phyloP scores from a whole-genome alignment of 345 rosid genomes.

The thale cress (Arabidopsis thaliana) region DNA sequence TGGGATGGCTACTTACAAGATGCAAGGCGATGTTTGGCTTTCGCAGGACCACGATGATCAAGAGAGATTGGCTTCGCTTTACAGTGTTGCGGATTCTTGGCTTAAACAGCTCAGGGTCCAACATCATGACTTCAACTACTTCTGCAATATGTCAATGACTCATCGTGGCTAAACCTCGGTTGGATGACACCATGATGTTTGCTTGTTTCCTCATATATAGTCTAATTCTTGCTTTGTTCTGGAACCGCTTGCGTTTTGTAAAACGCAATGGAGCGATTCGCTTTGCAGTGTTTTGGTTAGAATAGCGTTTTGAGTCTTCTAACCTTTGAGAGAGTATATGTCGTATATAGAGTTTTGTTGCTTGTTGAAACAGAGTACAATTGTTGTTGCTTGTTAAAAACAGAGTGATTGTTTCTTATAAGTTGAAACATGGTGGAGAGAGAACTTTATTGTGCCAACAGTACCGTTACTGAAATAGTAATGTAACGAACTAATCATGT shows the following conservation, averaged over 20 bases:
- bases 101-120: conserved; percentile 91
- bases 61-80: conserved; percentile 75
- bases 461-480: neutral
- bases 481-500: conserved; percentile 16
- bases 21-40: conserved; percentile 94
- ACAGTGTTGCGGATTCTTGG: conserved; percentile 97
- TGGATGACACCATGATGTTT: conserved; percentile 1
- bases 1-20: conserved; percentile 94
- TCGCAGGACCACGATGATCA: conserved; percentile 77
- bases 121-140: conserved; percentile 96
- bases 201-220: neutral
- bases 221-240: conserved; percentile 17
- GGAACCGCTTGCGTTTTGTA: conserved; percentile 28
- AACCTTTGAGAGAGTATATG: conserved; percentile 36
- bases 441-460: neutral
- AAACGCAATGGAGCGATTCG: conserved; percentile 7
- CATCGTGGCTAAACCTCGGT: conserved; percentile 62
- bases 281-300: conserved; percentile 37
- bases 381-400: conserved; percentile 36
- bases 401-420: conserved; percentile 35
- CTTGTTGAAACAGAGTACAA: conserved; percentile 41
- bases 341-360: conserved; percentile 41
- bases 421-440: conserved; percentile 11
- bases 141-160: conserved; percentile 53
- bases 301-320: conserved; percentile 37